phyloP scores from a whole-genome alignment of 495 filamentous ascomycete species.

The Hypoxylon fragiforme region DNA sequence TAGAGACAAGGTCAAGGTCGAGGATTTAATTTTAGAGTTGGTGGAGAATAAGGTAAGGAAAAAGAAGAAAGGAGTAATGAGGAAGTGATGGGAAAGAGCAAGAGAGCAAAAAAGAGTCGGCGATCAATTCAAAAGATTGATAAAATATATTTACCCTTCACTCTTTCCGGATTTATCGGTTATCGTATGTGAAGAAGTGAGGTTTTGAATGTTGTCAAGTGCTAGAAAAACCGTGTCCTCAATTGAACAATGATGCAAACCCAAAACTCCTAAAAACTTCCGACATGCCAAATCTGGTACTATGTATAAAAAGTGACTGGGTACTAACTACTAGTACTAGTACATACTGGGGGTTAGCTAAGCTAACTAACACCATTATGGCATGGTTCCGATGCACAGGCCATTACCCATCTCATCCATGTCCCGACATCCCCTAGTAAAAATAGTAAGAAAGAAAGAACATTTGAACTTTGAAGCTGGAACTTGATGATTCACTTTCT shows the following conservation, averaged over 20 bases:
- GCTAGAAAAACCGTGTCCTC: conserved; percentile 43
- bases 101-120: background rate
- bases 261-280: conserved; percentile 29
- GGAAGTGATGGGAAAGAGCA: no score
- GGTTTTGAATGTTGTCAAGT: background rate
- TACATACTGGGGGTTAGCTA: background rate
- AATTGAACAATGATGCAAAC: conserved; percentile 41
- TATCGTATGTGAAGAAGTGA: no score
- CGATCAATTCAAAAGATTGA: background rate
- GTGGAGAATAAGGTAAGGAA: background rate
- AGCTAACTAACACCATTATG: background rate
- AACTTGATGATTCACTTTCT: background rate
- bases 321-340: no score
- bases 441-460: no score
- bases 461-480: no score
- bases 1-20: background rate
- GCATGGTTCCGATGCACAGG: background rate
- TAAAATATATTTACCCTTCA: no score
- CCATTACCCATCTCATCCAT: no score
- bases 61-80: no score
- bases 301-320: no score
- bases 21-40: background rate
- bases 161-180: no score
- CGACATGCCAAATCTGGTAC: conserved; percentile 37
- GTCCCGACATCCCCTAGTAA: no score